Evolutionary conservation across 441 rosid genomes (phyloP).

Genomic region (Aleurites moluccanus): DNA sequence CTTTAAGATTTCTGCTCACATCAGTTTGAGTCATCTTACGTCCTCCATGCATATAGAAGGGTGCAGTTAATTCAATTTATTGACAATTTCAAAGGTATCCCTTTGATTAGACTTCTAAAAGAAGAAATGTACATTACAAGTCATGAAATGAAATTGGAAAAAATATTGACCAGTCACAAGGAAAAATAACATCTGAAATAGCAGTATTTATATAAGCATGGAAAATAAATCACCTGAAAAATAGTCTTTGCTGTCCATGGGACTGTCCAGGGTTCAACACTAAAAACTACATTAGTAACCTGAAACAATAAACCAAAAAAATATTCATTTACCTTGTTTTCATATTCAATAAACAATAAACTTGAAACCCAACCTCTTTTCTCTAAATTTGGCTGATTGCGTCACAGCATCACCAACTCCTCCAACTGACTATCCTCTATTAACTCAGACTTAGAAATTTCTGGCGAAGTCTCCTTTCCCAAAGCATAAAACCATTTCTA

Average conservation of each 20-base stretch:
- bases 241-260: slow-evolving; percentile 6
- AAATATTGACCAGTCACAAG: not conserved
- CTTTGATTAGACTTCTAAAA: not conserved
- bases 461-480: not conserved
- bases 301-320: not conserved
- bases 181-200: not conserved
- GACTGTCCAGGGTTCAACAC: not conserved
- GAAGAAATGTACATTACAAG: not conserved
- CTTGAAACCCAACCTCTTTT: not conserved
- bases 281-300: not conserved
- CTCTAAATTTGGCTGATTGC: not conserved
- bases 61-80: not conserved
- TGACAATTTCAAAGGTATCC: not conserved
- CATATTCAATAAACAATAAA: not conserved
- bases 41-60: not conserved
- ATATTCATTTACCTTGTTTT: not conserved
- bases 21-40: not conserved
- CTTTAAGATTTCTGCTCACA: not conserved
- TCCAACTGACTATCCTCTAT: not conserved
- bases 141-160: not conserved
- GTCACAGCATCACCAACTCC: not conserved
- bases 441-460: not conserved
- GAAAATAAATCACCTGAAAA: not conserved
- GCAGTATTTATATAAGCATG: not conserved
- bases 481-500: not conserved